Percentiles rank a stretch among this genome's conserved stretches.
phyloP scores from a whole-genome alignment of 805 yeast genomes.

The Candida maesae region DNA sequence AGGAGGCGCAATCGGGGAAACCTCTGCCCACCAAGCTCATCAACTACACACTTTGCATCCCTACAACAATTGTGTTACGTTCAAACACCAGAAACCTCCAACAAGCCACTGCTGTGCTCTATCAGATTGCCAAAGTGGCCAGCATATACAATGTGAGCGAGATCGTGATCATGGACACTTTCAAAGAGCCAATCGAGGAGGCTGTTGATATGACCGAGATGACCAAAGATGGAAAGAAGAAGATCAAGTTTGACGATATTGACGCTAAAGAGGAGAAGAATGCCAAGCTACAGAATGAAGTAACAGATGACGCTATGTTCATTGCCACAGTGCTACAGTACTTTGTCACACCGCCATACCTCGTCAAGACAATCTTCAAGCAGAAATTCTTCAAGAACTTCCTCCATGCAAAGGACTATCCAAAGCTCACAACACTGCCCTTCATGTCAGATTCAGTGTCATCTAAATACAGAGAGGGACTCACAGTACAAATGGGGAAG shows the following conservation, averaged over 20 bases:
- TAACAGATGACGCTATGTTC: conserved; percentile 40
- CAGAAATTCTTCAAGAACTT: conserved; percentile 43
- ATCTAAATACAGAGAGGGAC: conserved; percentile 60
- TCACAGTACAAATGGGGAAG: conserved; percentile 39
- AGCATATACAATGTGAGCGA: conserved; percentile 70
- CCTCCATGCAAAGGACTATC: conserved; percentile 62
- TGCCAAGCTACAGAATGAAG: conserved; percentile 15
- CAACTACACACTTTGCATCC: conserved; percentile 64
- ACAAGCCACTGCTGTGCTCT: conserved; percentile 68
- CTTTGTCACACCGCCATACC: conserved; percentile 81
- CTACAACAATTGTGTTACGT: conserved; percentile 56
- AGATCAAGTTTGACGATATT: conserved; percentile 32
- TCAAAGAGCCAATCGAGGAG: conserved; percentile 24
- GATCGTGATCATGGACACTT: conserved; percentile 62
- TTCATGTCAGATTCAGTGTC: conserved; percentile 49
- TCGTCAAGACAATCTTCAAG: conserved; percentile 61
- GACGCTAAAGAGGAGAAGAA: conserved; percentile 17
- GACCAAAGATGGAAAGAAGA: conserved; percentile 23
- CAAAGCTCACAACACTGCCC: conserved; percentile 70
- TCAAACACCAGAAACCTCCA: conserved; percentile 60
- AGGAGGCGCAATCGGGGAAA: conserved; percentile 1
- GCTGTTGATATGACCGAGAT: conserved; percentile 21
- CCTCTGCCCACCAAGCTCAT: conserved; percentile 9
- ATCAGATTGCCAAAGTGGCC: conserved; percentile 77
- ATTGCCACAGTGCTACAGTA: conserved; percentile 72